These are phyloP conservation scores for Nepenthes gracilis DNA, from an alignment of 148 eudicot genomes.

Conservation along the genomic window DNA sequence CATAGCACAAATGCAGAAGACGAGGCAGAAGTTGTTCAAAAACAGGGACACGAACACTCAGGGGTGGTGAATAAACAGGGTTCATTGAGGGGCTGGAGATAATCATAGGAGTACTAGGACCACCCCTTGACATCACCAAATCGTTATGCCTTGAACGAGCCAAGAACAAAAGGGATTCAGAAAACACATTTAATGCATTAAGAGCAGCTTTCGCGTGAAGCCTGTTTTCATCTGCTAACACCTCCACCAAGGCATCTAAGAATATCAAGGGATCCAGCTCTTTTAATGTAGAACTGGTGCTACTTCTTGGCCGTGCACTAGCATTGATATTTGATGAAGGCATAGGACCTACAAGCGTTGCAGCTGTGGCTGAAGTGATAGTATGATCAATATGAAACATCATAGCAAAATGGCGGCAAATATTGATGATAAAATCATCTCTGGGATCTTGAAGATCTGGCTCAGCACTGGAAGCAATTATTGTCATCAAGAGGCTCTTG, in stretches of 20 bases:
- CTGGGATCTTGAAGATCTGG: slow-evolving; percentile 54
- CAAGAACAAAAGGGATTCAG: slow-evolving; percentile 78
- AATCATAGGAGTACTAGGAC: slow-evolving; percentile 94
- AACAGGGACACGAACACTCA: slow-evolving; percentile 80
- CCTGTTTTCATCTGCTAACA: slow-evolving; percentile 91
- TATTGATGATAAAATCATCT: slow-evolving; percentile 68
- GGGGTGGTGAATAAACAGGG: slow-evolving; percentile 94
- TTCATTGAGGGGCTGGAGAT: slow-evolving; percentile 97
- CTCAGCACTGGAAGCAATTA: slow-evolving; percentile 85
- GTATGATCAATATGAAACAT: slow-evolving; percentile 67
- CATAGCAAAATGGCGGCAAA: slow-evolving; percentile 91
- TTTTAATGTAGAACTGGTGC: slow-evolving; percentile 52
- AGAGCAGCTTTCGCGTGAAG: slow-evolving; percentile 88
- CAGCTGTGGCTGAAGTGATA: slow-evolving; percentile 28
- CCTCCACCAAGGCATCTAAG: slow-evolving; percentile 91
- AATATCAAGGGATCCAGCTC: slow-evolving; percentile 92
- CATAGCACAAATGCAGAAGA: slow-evolving; percentile 87
- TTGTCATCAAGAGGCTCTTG: slow-evolving; percentile 83
- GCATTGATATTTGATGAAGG: slow-evolving; percentile 32
- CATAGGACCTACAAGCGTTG: slow-evolving; percentile 40
- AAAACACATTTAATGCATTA: slow-evolving; percentile 57
- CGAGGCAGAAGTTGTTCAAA: slow-evolving; percentile 96
- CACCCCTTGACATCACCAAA: slow-evolving; percentile 64
- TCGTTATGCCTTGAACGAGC: slow-evolving; percentile 75
- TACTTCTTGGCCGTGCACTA: slow-evolving; percentile 39